These are phyloP conservation scores for Yamadazyma kitorensis DNA, from an alignment of 805 yeast genomes.

Conservation along the genomic window DNA sequence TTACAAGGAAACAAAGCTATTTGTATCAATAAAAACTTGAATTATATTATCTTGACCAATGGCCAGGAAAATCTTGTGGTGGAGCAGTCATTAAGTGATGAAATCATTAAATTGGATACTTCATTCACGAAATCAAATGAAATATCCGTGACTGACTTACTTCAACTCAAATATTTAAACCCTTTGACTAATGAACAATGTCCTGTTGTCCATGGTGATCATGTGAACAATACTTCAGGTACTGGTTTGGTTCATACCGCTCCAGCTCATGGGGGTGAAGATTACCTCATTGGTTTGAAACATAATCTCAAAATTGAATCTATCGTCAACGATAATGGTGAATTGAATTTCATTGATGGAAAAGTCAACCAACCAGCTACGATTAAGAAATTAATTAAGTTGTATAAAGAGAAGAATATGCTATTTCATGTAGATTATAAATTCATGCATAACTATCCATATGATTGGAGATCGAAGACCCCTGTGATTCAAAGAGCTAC, in stretches of 20 bases:
- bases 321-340: slow-evolving; percentile 77
- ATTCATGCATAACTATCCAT: slow-evolving; percentile 84
- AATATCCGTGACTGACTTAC: slow-evolving; percentile 4
- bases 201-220: slow-evolving; percentile 75
- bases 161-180: slow-evolving; percentile 28
- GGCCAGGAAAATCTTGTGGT: slow-evolving; percentile 52
- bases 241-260: slow-evolving; percentile 97
- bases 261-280: slow-evolving; percentile 97
- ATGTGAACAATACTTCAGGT: slow-evolving; percentile 79
- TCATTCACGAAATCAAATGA: neutral
- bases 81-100: slow-evolving; percentile 46
- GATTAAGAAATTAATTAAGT: slow-evolving; percentile 50
- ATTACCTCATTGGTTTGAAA: slow-evolving; percentile 66
- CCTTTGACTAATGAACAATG: slow-evolving; percentile 40
- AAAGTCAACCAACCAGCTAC: slow-evolving; percentile 24
- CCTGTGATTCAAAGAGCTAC: slow-evolving; percentile 96
- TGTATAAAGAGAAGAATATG: slow-evolving; percentile 43
- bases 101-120: slow-evolving; percentile 27
- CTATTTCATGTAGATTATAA: slow-evolving; percentile 45
- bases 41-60: slow-evolving; percentile 48
- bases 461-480: slow-evolving; percentile 94
- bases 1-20: slow-evolving; percentile 84
- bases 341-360: slow-evolving; percentile 54
- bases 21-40: slow-evolving; percentile 57
- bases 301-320: slow-evolving; percentile 62